Conservation (phyloP, 495 filamentous ascomycete species). For the Lophium mytilinum region DNA sequence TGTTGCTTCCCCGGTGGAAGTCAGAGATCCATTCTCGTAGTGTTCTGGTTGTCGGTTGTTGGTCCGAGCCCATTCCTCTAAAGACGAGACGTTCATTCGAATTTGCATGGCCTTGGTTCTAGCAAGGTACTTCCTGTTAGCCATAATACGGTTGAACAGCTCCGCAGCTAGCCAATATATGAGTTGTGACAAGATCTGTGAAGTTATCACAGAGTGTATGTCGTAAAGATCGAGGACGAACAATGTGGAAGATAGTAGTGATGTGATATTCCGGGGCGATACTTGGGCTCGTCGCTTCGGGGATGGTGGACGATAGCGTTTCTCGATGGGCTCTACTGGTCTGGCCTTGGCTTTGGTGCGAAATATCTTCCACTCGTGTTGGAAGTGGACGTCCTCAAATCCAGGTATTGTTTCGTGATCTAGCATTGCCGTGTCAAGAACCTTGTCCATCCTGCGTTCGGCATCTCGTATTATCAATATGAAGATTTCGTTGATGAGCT, state of each 20-base stretch:
- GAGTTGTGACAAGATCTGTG: slow-evolving; percentile 86
- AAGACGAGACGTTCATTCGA: slow-evolving; percentile 89
- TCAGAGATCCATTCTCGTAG: slow-evolving; percentile 85
- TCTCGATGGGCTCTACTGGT: slow-evolving; percentile 73
- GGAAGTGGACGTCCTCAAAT: slow-evolving; percentile 92
- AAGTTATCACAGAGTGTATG: slow-evolving; percentile 91
- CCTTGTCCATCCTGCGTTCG: slow-evolving; percentile 95
- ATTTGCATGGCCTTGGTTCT: slow-evolving; percentile 99
- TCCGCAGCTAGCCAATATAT: slow-evolving; percentile 96
- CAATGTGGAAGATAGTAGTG: slow-evolving; percentile 87
- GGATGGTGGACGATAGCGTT: slow-evolving; percentile 88
- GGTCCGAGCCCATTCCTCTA: slow-evolving; percentile 91
- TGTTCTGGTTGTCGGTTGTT: slow-evolving; percentile 96
- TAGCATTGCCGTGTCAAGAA: slow-evolving; percentile 84
- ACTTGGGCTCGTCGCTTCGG: slow-evolving; percentile 86
- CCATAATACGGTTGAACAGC: slow-evolving; percentile 97
- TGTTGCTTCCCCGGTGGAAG: slow-evolving; percentile 76
- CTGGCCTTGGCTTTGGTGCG: slow-evolving; percentile 81
- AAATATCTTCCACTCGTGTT: slow-evolving; percentile 97
- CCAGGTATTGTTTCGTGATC: slow-evolving; percentile 98
- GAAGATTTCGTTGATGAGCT: slow-evolving; percentile 97
- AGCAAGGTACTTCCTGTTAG: slow-evolving; percentile 86
- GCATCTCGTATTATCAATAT: slow-evolving; percentile 97
- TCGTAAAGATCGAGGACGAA: slow-evolving; percentile 98
- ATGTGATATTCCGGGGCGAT: slow-evolving; percentile 93